These are phyloP conservation scores for Zangia roseola DNA, from an alignment of 768 basidiomycete genomes.

Conservation along the genomic window DNA sequence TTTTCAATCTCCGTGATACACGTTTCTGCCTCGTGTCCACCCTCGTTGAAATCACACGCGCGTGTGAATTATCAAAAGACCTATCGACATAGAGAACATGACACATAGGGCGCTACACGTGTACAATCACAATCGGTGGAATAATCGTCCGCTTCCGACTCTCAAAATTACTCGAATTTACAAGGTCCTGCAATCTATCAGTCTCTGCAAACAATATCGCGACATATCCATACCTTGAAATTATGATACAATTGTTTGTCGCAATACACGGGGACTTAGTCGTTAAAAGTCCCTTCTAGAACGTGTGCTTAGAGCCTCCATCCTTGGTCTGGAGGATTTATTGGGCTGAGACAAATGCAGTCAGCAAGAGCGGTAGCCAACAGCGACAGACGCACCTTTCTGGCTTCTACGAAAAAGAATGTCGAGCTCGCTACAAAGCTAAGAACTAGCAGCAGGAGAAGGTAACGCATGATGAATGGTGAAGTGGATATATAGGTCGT, in stretches of 20 bases:
- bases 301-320: conserved; percentile 1
- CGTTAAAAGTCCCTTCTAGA: conserved; percentile 25
- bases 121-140: conserved; percentile 11
- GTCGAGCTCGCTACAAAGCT: conserved; percentile 29
- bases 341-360: conserved; percentile 14
- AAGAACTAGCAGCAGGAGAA: conserved; percentile 28
- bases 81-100: conserved; percentile 1
- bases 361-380: conserved; percentile 3
- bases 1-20: conserved; percentile 16
- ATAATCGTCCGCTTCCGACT: background rate
- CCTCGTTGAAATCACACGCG: conserved; percentile 26
- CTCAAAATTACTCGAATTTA: conserved; percentile 9
- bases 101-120: conserved; percentile 16
- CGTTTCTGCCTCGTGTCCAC: conserved; percentile 20
- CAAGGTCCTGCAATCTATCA: too few relatives aligned
- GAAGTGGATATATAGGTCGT: background rate
- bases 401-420: conserved; percentile 31
- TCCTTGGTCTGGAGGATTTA: conserved; percentile 14
- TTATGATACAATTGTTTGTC: conserved; percentile 22
- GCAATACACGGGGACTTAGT: conserved; percentile 24
- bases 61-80: conserved; percentile 10
- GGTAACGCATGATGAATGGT: conserved; percentile 21
- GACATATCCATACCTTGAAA: conserved; percentile 6
- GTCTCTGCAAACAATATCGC: too few relatives aligned
- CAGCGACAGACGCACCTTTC: conserved; percentile 20